Evolutionary conservation across 257 asterid species (phyloP).

Genomic region (Lycium ferocissimum): DNA sequence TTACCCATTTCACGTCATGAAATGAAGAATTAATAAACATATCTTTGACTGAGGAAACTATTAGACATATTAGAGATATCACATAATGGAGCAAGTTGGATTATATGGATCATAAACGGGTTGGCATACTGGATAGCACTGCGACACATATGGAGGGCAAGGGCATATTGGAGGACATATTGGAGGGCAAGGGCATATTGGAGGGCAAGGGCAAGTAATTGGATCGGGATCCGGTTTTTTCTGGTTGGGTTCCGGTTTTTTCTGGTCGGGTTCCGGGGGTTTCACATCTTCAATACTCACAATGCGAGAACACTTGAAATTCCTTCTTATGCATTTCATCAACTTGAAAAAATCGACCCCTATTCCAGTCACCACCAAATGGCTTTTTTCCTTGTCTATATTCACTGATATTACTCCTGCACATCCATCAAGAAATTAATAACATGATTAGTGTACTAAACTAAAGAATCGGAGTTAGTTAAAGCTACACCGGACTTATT

Average conservation of each 20-base stretch:
- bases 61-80: too few relatives aligned
- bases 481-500: too few relatives aligned
- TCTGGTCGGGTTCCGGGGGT: background rate
- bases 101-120: conserved; percentile 4
- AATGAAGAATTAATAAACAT: too few relatives aligned
- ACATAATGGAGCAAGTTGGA: background rate
- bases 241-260: too few relatives aligned
- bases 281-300: conserved; percentile 22
- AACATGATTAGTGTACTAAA: too few relatives aligned
- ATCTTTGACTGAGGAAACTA: too few relatives aligned
- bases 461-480: too few relatives aligned
- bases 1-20: too few relatives aligned
- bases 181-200: background rate
- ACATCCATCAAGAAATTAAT: too few relatives aligned
- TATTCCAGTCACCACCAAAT: background rate
- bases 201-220: accelerated
- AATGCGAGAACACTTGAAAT: conserved; percentile 2
- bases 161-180: background rate
- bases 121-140: conserved; percentile 1
- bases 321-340: background rate
- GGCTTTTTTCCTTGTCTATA: background rate
- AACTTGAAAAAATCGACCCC: background rate
- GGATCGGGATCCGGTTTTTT: background rate
- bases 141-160: background rate
- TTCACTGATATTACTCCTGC: conserved; percentile 26